phyloP scores from a whole-genome alignment of 805 yeast genomes.

The Nakazawaea holstii region DNA sequence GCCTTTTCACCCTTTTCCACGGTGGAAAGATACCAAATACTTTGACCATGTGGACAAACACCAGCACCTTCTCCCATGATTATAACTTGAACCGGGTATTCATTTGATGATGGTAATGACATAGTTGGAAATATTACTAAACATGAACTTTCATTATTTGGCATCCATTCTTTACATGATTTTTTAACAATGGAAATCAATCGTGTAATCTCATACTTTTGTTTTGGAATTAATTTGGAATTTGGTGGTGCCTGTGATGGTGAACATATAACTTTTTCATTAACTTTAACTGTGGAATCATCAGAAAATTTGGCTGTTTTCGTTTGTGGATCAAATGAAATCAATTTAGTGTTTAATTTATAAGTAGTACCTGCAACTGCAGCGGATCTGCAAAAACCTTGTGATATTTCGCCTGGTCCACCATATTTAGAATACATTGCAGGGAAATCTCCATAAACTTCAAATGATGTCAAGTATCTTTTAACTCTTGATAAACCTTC shows the following conservation, averaged over 20 bases:
- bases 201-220: slow-evolving; percentile 60
- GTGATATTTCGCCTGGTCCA: slow-evolving; percentile 92
- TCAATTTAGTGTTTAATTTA: slow-evolving; percentile 66
- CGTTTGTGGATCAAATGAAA: slow-evolving; percentile 57
- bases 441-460: slow-evolving; percentile 92
- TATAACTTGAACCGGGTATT: slow-evolving; percentile 75
- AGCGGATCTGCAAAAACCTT: slow-evolving; percentile 95
- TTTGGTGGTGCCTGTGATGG: slow-evolving; percentile 58
- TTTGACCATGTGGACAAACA: slow-evolving; percentile 79
- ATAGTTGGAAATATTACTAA: slow-evolving; percentile 90
- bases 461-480: slow-evolving; percentile 78
- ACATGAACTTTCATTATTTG: slow-evolving; percentile 77
- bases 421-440: slow-evolving; percentile 90
- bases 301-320: slow-evolving; percentile 71
- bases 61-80: slow-evolving; percentile 87
- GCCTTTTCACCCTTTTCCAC: slow-evolving; percentile 67
- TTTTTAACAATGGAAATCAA: slow-evolving; percentile 79
- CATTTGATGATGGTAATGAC: slow-evolving; percentile 61
- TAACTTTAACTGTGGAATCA: slow-evolving; percentile 66
- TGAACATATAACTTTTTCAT: slow-evolving; percentile 74
- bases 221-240: slow-evolving; percentile 34
- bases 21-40: slow-evolving; percentile 87
- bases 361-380: slow-evolving; percentile 98
- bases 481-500: slow-evolving; percentile 78
- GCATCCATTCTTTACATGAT: slow-evolving; percentile 89